Base-by-base conservation (phyloP, 331 rosid species). In the Prunus yedoensis region DNA sequence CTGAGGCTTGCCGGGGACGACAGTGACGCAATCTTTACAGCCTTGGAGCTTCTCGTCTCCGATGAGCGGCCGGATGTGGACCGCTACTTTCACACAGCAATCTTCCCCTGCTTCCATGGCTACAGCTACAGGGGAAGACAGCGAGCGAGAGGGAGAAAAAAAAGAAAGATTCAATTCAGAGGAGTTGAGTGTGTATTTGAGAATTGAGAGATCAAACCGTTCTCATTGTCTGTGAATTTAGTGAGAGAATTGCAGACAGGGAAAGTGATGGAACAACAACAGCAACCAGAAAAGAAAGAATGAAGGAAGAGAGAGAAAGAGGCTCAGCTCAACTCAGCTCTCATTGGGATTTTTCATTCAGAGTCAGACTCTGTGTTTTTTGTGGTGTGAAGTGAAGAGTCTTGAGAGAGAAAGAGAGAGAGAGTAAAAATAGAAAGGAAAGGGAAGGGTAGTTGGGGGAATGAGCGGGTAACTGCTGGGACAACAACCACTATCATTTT, bases 41-140 rank as follows among this genome's bases (percentile, higher is more conserved):
- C 99, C 99, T 76, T 91, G 99, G 71, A 89, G 83, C 80, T 89
- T 88, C 91, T 95, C 99, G 72, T 95, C 98, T 52, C 83, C 83
- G 87, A 95, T 88, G 76, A 95, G 94, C 16, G 99, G 99, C 43
- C 99, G 88, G 79, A 91, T 89, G 79, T 95, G 97, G 46, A 95
- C 98, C 68, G 98, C 99, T 23, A 95, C 99, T 78, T 91, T 95
- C 4, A 95, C 98, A 51, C 96, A 92, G 69, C 99, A 95, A 84
- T 89, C 91, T 76, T 95, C 98, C 41, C 88, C 92, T 20, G 92
- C 91, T 85, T 92, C 97, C 96, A 90, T 84, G 43, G 43, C 9
- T 7, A 38, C 43, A 16, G 81, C 66, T 28, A 69, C 7, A 45
- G 13, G 74, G 57, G 67, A 43, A 70, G 54, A 76, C 43, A 75